Conservation (phyloP, 2,329 filamentous ascomycete genomes). For the Aspergillus arachidicola region DNA sequence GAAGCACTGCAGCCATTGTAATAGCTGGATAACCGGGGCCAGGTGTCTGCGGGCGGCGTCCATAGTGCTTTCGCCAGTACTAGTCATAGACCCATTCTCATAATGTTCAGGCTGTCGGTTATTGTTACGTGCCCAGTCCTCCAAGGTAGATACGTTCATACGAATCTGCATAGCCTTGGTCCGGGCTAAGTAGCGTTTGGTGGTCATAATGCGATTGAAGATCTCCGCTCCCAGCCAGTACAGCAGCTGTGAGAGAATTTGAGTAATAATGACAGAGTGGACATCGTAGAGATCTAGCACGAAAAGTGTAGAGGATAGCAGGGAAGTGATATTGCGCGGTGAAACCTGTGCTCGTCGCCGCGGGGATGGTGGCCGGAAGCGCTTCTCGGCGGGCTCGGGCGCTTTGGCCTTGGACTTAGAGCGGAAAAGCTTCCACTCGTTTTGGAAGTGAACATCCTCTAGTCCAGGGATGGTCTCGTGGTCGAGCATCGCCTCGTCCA, state of each 20-base stretch:
- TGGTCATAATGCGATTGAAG: conserved; percentile 98
- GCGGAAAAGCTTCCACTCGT: conserved; percentile 98
- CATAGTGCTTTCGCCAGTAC: conserved; percentile 82
- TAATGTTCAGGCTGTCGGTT: conserved; percentile 95
- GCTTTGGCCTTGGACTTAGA: conserved; percentile 84
- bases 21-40: conserved; percentile 84
- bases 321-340: conserved; percentile 90
- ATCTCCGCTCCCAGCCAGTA: conserved; percentile 97
- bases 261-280: conserved; percentile 91
- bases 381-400: conserved; percentile 83
- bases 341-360: conserved; percentile 90
- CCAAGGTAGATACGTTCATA: conserved; percentile 94
- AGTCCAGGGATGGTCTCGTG: conserved; percentile 98
- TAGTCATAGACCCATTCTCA: conserved; percentile 84
- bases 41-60: conserved; percentile 84
- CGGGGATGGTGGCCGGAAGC: conserved; percentile 88
- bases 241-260: conserved; percentile 87
- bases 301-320: conserved; percentile 93
- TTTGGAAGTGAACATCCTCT: conserved; percentile 94
- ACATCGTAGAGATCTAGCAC: conserved; percentile 98
- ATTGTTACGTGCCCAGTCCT: conserved; percentile 94
- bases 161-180: conserved; percentile 99
- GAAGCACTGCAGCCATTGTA: conserved; percentile 98
- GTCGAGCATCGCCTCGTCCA: conserved; percentile 92
- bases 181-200: conserved; percentile 87